These are phyloP conservation scores for Chrysoporthe cubensis DNA, from an alignment of 2,329 filamentous ascomycete species.

Conservation along the genomic window DNA sequence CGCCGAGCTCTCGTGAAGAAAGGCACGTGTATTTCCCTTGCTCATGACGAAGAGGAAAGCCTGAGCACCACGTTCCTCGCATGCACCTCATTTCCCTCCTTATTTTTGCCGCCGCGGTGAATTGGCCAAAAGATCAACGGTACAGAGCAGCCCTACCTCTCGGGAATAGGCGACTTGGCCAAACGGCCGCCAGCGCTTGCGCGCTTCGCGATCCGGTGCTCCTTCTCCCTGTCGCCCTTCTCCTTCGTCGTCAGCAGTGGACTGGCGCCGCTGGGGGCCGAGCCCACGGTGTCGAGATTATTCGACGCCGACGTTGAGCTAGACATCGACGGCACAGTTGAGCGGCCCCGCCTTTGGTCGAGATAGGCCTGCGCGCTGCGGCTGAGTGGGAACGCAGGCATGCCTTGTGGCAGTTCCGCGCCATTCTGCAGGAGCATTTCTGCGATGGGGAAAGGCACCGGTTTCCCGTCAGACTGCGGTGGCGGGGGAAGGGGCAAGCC, in stretches of 20 bases:
- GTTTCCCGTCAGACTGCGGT: slow-evolving; percentile 49
- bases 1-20: neutral
- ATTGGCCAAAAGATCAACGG: slow-evolving; percentile 29
- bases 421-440: slow-evolving; percentile 94
- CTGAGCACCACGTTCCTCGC: slow-evolving; percentile 27
- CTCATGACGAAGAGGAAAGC: slow-evolving; percentile 24
- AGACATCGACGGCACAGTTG: slow-evolving; percentile 38
- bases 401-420: slow-evolving; percentile 76
- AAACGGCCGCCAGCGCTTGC: slow-evolving; percentile 77
- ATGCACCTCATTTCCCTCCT: slow-evolving; percentile 9
- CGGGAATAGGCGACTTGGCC: slow-evolving; percentile 66
- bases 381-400: slow-evolving; percentile 84
- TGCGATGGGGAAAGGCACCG: slow-evolving; percentile 80
- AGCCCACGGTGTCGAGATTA: slow-evolving; percentile 61
- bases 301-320: slow-evolving; percentile 36
- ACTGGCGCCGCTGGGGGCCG: slow-evolving; percentile 56
- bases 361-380: slow-evolving; percentile 81
- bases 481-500: slow-evolving; percentile 49
- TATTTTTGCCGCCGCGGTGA: slow-evolving; percentile 19
- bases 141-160: slow-evolving; percentile 53
- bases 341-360: slow-evolving; percentile 70
- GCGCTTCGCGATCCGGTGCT: slow-evolving; percentile 74
- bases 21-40: neutral
- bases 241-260: slow-evolving; percentile 42
- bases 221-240: slow-evolving; percentile 63